Evolutionary conservation across 1,284 basidiomycete genomes (phyloP).

Genomic region (Athelia psychrophila): DNA sequence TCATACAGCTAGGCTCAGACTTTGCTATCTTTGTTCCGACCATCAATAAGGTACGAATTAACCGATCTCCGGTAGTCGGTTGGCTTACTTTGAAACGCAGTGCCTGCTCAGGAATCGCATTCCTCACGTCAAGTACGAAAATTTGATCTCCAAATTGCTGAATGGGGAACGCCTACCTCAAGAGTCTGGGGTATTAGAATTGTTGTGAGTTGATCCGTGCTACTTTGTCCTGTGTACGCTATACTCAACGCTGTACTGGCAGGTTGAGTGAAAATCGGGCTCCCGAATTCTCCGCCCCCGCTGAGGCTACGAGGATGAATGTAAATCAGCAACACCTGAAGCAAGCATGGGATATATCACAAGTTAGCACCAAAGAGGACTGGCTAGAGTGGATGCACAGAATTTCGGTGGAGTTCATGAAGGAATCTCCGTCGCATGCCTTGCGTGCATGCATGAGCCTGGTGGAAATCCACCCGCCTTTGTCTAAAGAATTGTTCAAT

Average conservation of each 20-base stretch:
- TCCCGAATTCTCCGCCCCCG: slow-evolving; percentile 73
- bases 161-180: slow-evolving; percentile 91
- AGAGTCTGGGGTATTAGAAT: slow-evolving; percentile 59
- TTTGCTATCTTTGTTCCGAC: slow-evolving; percentile 98
- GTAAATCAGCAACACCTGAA: slow-evolving; percentile 99
- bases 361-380: slow-evolving; percentile 80
- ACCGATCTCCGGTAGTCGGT: too few relatives aligned
- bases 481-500: slow-evolving; percentile 96
- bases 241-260: slow-evolving; percentile 4
- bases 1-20: slow-evolving; percentile 92
- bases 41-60: slow-evolving; percentile 88
- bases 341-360: slow-evolving; percentile 93
- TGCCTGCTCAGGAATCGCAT: slow-evolving; percentile 79
- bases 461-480: slow-evolving; percentile 88
- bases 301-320: slow-evolving; percentile 84
- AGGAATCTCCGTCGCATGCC: slow-evolving; percentile 97
- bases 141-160: slow-evolving; percentile 84
- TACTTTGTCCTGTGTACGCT: too few relatives aligned
- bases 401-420: slow-evolving; percentile 95
- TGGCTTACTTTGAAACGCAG: slow-evolving; percentile 35
- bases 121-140: slow-evolving; percentile 86
- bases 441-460: slow-evolving; percentile 94
- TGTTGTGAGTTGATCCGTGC: slow-evolving; percentile 49
- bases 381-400: slow-evolving; percentile 97
- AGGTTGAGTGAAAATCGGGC: slow-evolving; percentile 60